Evolutionary conservation across 768 basidiomycete species (phyloP), one percentile per base, ranked within the genome.

Genomic region (Macrolepiota fuliginosa): DNA sequence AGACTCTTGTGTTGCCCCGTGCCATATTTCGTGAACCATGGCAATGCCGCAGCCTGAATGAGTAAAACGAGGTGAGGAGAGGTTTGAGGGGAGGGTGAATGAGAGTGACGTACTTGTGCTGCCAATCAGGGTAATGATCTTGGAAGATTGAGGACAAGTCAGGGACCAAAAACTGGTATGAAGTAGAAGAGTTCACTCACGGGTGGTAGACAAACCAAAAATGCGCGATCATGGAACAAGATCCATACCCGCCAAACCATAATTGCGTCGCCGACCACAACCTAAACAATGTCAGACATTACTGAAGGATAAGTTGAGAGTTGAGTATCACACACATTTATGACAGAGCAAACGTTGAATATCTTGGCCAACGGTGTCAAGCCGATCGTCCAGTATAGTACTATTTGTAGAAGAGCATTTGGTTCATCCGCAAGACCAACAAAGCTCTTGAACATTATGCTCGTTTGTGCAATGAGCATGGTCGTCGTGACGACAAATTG

Each of bases 211-310:
- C 54, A 55, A 17, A 55, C 19, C 22, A 22, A 45, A 12, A 36
- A 42, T 29, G 13, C 35, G 6, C 54, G 54, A 13, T 24, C 25
- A 45, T 55, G 54, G 37, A 55, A 40, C 25, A 55, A 25, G 2
- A 42, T 55, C 54, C 54, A 55, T 7, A 55, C 54, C 24, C 54
- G 54, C 54, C 54, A 55, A 2, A 55, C 54, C 2, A 55, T 42
- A n/a, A 55, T 55, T 19, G 40, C 54, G 42, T 55, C 54, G 11
- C 54, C 54, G 4, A 55, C 7, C 5, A 39, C 54, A 9, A 55
- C 24, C 54, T 45, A 12, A 24, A 19, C 10, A 27, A n/a, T 19
- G 42, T 49, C 12, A 49, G 29, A 32, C 29, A 32, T 7, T 32
- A 3, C 29, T 32, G 29, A 32, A 32, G 29, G 7, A 32, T 32